phyloP scores from a whole-genome alignment of 2,329 filamentous ascomycete genomes.

The Fusarium mundagurra region DNA sequence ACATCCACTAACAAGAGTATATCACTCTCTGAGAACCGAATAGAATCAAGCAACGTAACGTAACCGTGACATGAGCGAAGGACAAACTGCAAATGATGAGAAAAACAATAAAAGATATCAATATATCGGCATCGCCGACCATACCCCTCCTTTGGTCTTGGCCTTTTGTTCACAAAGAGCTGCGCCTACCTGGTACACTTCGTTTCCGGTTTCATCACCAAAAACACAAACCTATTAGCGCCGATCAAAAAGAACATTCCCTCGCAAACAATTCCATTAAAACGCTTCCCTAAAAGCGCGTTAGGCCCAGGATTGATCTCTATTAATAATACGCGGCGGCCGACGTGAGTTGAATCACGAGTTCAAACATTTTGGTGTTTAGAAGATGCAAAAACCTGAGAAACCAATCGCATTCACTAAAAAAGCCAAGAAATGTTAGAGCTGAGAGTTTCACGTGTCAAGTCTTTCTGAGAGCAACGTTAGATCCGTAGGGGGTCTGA shows the following conservation, averaged over 20 bases:
- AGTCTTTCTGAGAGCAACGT: background rate
- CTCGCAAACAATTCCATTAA: background rate
- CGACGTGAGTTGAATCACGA: background rate
- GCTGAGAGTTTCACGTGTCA: background rate
- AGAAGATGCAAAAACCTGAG: background rate
- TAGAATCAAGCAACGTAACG: accelerated
- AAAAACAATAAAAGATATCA: background rate
- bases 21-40: accelerated
- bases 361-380: background rate
- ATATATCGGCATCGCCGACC: accelerated
- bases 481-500: constrained; percentile 6
- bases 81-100: background rate
- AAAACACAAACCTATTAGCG: background rate
- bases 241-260: background rate
- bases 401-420: constrained; percentile 9
- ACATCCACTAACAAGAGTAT: background rate
- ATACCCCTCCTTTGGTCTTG: background rate
- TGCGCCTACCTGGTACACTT: background rate
- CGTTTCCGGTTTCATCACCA: background rate
- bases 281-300: background rate
- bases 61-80: accelerated
- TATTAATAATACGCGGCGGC: background rate
- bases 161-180: background rate
- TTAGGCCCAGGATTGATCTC: background rate
- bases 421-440: background rate